Evolutionary conservation across 331 rosid genomes (phyloP), one percentile per base, ranked within the genome.

Genomic region (Acacia pycnantha): DNA sequence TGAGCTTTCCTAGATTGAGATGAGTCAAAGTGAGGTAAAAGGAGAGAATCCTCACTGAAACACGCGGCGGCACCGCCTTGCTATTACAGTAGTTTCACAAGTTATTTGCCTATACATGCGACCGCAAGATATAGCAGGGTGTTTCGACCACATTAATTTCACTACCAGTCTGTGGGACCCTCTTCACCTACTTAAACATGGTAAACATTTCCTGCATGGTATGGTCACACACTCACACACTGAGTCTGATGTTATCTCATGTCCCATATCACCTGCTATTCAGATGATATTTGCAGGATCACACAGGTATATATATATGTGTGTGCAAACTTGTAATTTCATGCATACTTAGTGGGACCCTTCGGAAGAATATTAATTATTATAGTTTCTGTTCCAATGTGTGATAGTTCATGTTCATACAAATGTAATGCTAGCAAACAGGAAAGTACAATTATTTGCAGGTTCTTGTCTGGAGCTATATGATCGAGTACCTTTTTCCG

Each of bases 41-140:
- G 67, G 18, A 65, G 44, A 66, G 72, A 66, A 66, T 33, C 13
- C 47, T 66, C n/a, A 73, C 48, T 71, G 58, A 79, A 50, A 79
- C 46, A 71, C 62, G 82, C 61, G 70, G 19, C 56, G 35, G 80
- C 86, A 72, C 85, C 84, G 81, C 65, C 13, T 50, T 35, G 79
- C 48, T 26, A 2, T 33, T 41, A 31, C 33, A 31, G 33, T 31
- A 61, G 82, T 78, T 81, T 83, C 92, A 87, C 89, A 77, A 79
- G 88, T 77, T 77, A 77, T 33, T 43, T 87, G 89, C 90, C 90
- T 87, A 83, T 89, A 77, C 88, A 76, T 41, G 69, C 75, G 29
- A 70, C 62, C 65, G 77, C 72, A 61, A 79, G 82, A 81, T 59
- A 73, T 83, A 74, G 74, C 59, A 65, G 65, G 31, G 12, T 72